Evolutionary conservation across 2,329 filamentous ascomycete genomes (phyloP).

Genomic region (Penicillium sp.): DNA sequence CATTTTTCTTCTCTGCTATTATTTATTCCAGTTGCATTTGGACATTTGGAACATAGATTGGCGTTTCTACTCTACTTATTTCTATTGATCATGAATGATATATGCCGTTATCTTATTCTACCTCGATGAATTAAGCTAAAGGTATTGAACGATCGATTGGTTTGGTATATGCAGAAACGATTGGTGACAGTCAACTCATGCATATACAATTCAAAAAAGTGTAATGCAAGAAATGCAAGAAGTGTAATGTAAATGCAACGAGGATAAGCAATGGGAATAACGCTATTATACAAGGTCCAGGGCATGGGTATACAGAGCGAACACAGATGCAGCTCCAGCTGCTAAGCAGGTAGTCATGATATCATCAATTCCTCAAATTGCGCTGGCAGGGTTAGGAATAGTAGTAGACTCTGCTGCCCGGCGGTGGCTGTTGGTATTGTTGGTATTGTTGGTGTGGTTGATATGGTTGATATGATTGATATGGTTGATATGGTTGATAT

Average conservation of each 20-base stretch:
- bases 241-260: no score
- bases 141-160: no score
- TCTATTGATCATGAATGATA: constrained; percentile 1
- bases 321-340: neutral
- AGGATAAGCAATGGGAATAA: no score
- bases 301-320: no score
- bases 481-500: neutral
- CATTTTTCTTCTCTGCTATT: neutral
- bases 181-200: no score
- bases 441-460: no score
- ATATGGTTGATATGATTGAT: no score
- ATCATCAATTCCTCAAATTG: neutral
- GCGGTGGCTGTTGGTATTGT: neutral
- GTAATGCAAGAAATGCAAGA: no score
- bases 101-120: neutral
- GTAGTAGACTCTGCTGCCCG: neutral
- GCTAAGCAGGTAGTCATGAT: neutral
- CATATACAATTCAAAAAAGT: no score
- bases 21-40: neutral
- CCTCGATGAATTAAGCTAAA: no score
- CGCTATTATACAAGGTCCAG: no score
- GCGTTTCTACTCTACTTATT: neutral
- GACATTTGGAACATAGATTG: constrained; percentile 12
- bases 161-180: no score
- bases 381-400: neutral